phyloP scores from a whole-genome alignment of 2,329 filamentous ascomycete genomes.

The Alternaria panax region DNA sequence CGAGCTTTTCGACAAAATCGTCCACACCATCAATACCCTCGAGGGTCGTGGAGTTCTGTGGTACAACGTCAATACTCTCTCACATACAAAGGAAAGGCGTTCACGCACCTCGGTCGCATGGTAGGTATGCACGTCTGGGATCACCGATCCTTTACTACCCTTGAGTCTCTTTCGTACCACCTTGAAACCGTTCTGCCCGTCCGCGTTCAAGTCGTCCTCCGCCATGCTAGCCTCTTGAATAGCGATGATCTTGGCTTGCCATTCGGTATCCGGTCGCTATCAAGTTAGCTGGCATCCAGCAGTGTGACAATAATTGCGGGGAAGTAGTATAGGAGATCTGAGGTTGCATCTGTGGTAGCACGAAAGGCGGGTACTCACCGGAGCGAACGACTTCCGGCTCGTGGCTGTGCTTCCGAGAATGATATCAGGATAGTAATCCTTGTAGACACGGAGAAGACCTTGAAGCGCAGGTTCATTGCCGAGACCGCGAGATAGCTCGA shows the following conservation, averaged over 20 bases:
- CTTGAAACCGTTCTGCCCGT: slow-evolving; percentile 65
- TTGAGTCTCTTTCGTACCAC: slow-evolving; percentile 63
- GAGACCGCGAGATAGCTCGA: slow-evolving; percentile 57
- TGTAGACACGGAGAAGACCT: slow-evolving; percentile 80
- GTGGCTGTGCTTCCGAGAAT: slow-evolving; percentile 73
- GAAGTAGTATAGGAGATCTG: slow-evolving; percentile 14
- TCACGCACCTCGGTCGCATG: slow-evolving; percentile 68
- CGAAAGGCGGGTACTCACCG: slow-evolving; percentile 43
- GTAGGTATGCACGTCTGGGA: slow-evolving; percentile 76
- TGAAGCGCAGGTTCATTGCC: slow-evolving; percentile 75
- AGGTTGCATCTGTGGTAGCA: slow-evolving; percentile 22
- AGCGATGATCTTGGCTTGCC: slow-evolving; percentile 71
- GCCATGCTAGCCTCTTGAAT: slow-evolving; percentile 67
- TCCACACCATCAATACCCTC: slow-evolving; percentile 79
- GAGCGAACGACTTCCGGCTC: slow-evolving; percentile 49
- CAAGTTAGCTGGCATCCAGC: slow-evolving; percentile 30
- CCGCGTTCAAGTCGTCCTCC: slow-evolving; percentile 49
- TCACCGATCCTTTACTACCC: slow-evolving; percentile 58
- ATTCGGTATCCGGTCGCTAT: slow-evolving; percentile 75
- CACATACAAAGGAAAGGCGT: neutral
- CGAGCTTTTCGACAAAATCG: slow-evolving; percentile 74
- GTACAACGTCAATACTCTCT: slow-evolving; percentile 14
- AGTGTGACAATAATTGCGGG: slow-evolving; percentile 25
- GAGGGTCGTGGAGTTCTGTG: slow-evolving; percentile 58
- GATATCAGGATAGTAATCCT: slow-evolving; percentile 90